A percentile compares a stretch with the other conserved stretches of the same genome.
Evolutionary conservation across 2,329 filamentous ascomycete species (phyloP).

Genomic region (Cucurbitaria berberidis): DNA sequence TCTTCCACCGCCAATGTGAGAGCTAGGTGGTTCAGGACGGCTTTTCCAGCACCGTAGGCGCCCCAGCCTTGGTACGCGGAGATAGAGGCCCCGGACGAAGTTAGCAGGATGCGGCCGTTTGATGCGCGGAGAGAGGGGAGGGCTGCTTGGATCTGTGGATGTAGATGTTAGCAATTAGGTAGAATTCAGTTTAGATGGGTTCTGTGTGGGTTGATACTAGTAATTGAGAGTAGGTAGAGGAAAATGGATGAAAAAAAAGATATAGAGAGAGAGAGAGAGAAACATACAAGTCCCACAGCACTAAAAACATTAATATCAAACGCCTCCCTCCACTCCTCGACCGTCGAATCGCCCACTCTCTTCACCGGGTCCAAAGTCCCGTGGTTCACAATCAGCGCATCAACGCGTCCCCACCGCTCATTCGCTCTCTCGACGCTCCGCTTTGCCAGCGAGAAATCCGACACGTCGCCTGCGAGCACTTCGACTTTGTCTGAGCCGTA

Average conservation of each 20-base stretch:
- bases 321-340: slow-evolving; percentile 74
- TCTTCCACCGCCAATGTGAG: slow-evolving; percentile 78
- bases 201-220: background rate
- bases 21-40: slow-evolving; percentile 80
- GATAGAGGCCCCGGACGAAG: slow-evolving; percentile 77
- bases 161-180: background rate
- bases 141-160: slow-evolving; percentile 68
- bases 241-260: background rate
- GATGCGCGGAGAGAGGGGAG: slow-evolving; percentile 71
- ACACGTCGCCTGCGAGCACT: slow-evolving; percentile 63
- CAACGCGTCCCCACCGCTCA: slow-evolving; percentile 72
- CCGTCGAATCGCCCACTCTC: slow-evolving; percentile 69
- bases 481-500: slow-evolving; percentile 61
- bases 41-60: slow-evolving; percentile 82
- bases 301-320: slow-evolving; percentile 92
- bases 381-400: slow-evolving; percentile 88
- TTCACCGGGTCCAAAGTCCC: slow-evolving; percentile 78
- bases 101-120: slow-evolving; percentile 75
- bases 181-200: too few relatives aligned
- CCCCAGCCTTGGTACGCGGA: slow-evolving; percentile 75
- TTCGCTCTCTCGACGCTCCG: slow-evolving; percentile 71
- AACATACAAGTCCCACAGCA: slow-evolving; percentile 73
- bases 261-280: too few relatives aligned
- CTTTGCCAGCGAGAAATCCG: slow-evolving; percentile 60
- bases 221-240: too few relatives aligned